A percentile compares a stretch with the other conserved stretches of the same genome.
phyloP scores from a whole-genome alignment of 768 basidiomycete genomes.

The Termitomyces sp. region DNA sequence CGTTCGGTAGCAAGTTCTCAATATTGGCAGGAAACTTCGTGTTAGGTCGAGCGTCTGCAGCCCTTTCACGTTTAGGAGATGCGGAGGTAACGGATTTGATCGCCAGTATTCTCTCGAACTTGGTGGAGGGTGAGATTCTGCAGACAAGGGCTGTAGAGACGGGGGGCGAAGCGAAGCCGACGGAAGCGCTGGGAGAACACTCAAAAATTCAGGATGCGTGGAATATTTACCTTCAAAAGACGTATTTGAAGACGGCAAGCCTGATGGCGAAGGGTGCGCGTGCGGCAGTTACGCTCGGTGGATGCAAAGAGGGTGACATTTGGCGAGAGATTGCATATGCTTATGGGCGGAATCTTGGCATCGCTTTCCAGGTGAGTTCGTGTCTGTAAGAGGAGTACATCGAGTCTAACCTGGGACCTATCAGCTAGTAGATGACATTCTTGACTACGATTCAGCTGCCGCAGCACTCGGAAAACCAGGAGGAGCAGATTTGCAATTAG shows the following conservation, averaged over 20 bases:
- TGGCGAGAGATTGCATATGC: conserved; percentile 97
- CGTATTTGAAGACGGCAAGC: conserved; percentile 91
- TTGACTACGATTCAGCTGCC: conserved; percentile 86
- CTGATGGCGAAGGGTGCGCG: conserved; percentile 91
- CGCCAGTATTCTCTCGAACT: conserved; percentile 79
- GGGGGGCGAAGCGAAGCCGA: conserved; percentile 18
- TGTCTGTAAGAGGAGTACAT: neutral
- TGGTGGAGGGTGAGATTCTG: conserved; percentile 92
- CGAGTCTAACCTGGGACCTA: neutral
- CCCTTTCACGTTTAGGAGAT: conserved; percentile 75
- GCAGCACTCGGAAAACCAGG: conserved; percentile 86
- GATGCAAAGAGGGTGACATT: conserved; percentile 75
- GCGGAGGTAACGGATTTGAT: conserved; percentile 87
- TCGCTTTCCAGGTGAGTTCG: conserved; percentile 84
- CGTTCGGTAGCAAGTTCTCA: conserved; percentile 85
- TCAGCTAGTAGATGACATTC: conserved; percentile 92
- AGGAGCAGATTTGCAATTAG: conserved; percentile 78
- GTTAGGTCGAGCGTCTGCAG: conserved; percentile 79
- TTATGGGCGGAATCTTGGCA: conserved; percentile 89
- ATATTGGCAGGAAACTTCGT: conserved; percentile 91
- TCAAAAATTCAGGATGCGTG: conserved; percentile 44
- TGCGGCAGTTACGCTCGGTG: conserved; percentile 85
- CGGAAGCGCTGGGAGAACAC: conserved; percentile 20
- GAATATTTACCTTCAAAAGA: conserved; percentile 87
- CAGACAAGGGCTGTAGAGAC: conserved; percentile 62